Percentiles rank a stretch among this genome's conserved stretches.
Conservation (phyloP, 2,329 filamentous ascomycete species). For the Fonsecaea pedrosoi region DNA sequence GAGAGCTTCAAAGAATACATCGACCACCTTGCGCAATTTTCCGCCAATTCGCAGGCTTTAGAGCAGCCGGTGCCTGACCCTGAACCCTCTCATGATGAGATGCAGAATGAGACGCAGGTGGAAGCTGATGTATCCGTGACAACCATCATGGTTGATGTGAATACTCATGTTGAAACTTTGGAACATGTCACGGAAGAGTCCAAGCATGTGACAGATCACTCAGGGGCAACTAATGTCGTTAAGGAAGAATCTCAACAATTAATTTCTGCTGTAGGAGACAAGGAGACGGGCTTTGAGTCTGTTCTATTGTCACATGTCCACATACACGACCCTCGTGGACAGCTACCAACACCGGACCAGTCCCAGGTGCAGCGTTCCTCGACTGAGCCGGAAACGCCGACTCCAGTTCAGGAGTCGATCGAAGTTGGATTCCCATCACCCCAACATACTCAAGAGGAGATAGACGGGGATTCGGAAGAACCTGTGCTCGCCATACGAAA, state of each 20-base stretch:
- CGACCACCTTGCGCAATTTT: slow-evolving; percentile 12
- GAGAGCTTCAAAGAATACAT: slow-evolving; percentile 6
- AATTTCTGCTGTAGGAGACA: neutral
- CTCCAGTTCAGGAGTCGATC: neutral
- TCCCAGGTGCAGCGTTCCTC: slow-evolving; percentile 20
- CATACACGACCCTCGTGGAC: neutral
- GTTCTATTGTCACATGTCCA: neutral
- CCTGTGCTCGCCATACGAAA: slow-evolving; percentile 7
- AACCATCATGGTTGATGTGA: neutral
- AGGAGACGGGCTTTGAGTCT: neutral
- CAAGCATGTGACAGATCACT: neutral
- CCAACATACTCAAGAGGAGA: slow-evolving; percentile 12
- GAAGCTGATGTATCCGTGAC: neutral
- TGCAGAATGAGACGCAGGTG: neutral
- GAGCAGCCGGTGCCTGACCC: neutral
- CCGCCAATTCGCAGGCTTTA: neutral
- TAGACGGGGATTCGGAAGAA: neutral
- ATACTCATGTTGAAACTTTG: neutral
- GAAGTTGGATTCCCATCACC: slow-evolving; percentile 2
- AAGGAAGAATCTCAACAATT: neutral
- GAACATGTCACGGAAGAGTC: neutral
- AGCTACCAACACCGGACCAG: slow-evolving; percentile 34
- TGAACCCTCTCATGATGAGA: neutral
- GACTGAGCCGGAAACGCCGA: slow-evolving; percentile 2
- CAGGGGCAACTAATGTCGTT: neutral